These are phyloP conservation scores for Crepidotus variabilis DNA, from an alignment of 768 basidiomycete genomes.

Conservation along the genomic window DNA sequence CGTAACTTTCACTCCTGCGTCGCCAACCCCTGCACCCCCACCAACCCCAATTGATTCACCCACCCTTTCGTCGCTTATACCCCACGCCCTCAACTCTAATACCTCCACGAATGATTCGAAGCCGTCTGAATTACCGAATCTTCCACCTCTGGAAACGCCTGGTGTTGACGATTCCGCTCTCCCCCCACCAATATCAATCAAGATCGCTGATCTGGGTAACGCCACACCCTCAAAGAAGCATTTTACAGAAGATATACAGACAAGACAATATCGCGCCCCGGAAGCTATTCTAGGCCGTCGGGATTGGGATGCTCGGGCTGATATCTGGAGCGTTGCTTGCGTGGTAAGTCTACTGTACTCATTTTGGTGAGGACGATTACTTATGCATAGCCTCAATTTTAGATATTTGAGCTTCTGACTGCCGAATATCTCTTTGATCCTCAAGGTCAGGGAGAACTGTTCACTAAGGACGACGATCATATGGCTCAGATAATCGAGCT, in stretches of 20 bases:
- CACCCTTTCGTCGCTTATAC: slow-evolving; percentile 15
- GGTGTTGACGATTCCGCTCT: slow-evolving; percentile 9
- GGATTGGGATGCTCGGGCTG: slow-evolving; percentile 83
- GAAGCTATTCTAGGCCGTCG: slow-evolving; percentile 87
- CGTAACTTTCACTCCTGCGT: slow-evolving; percentile 23
- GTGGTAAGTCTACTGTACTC: slow-evolving; percentile 48
- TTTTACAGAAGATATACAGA: slow-evolving; percentile 94
- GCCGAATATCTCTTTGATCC: slow-evolving; percentile 93
- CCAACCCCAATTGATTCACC: slow-evolving; percentile 34
- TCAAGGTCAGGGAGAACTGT: slow-evolving; percentile 74
- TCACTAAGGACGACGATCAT: slow-evolving; percentile 93
- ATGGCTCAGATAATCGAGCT: slow-evolving; percentile 94
- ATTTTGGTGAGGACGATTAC: background rate
- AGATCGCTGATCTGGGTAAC: slow-evolving; percentile 94
- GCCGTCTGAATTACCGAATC: slow-evolving; percentile 12
- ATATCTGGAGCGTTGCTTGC: slow-evolving; percentile 92
- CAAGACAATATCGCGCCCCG: slow-evolving; percentile 93
- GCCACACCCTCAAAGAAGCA: slow-evolving; percentile 89
- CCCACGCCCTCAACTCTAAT: slow-evolving; percentile 9
- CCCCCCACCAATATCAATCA: slow-evolving; percentile 65
- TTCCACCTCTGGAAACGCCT: slow-evolving; percentile 21
- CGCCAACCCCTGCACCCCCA: slow-evolving; percentile 27
- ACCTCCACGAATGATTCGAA: slow-evolving; percentile 5
- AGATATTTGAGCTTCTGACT: slow-evolving; percentile 87
- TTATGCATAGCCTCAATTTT: slow-evolving; percentile 3